Evolutionary conservation across 1,284 basidiomycete genomes (phyloP).

Genomic region (Cutaneotrichosporon mucoides): DNA sequence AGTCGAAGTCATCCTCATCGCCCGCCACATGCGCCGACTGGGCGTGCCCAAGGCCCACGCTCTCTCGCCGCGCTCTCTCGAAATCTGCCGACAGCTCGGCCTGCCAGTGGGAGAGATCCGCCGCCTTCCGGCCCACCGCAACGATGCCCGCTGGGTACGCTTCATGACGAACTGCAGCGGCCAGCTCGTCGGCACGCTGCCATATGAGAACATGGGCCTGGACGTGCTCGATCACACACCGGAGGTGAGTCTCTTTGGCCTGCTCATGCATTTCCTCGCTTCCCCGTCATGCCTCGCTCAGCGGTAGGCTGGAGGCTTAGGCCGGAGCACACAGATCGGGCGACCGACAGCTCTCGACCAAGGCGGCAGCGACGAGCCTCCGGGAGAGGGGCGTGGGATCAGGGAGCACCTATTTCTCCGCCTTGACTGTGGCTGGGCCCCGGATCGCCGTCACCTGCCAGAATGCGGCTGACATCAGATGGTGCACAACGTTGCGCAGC

Average conservation of each 20-base stretch:
- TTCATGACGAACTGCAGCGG: conserved; percentile 25
- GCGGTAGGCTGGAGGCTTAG: no score
- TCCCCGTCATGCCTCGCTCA: no score
- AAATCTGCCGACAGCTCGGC: conserved; percentile 25
- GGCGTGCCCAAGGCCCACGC: conserved; percentile 29
- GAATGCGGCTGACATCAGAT: conserved; percentile 13
- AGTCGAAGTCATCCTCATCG: conserved; percentile 27
- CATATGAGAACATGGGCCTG: conserved; percentile 23
- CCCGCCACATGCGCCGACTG: conserved; percentile 23
- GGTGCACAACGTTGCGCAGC: conserved; percentile 31
- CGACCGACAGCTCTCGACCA: no score
- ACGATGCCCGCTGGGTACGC: conserved; percentile 23
- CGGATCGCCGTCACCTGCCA: no score
- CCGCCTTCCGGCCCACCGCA: conserved; percentile 18
- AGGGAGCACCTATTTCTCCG: no score
- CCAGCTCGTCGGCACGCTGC: conserved; percentile 20
- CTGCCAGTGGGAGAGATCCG: conserved; percentile 18
- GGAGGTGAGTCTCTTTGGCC: conserved; percentile 15
- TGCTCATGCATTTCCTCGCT: no score
- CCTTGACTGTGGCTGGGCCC: no score
- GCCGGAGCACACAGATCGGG: no score
- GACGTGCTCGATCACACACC: conserved; percentile 22
- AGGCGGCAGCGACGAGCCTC: no score
- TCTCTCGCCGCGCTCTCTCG: conserved; percentile 24
- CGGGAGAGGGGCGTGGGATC: no score